A percentile compares a stretch with the other conserved stretches of the same genome.
phyloP scores from a whole-genome alignment of 257 asterid genomes.

The Solanum appendiculatum region DNA sequence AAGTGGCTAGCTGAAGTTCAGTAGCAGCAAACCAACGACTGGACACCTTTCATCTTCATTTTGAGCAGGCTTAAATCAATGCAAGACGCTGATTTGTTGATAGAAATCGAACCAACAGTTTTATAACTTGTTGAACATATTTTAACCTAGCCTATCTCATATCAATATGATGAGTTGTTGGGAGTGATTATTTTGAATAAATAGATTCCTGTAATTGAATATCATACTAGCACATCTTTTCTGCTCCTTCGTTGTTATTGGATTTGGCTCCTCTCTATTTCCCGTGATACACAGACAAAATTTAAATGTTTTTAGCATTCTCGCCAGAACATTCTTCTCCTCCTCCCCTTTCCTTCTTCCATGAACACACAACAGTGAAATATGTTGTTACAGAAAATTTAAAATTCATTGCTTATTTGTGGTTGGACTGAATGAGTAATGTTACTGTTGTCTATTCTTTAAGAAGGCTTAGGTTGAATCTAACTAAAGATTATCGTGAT shows the following conservation, averaged over 20 bases:
- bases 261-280: background rate
- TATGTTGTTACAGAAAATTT: no score
- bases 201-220: background rate
- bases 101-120: background rate
- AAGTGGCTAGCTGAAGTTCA: constrained; percentile 39
- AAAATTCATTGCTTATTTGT: background rate
- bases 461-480: background rate
- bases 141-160: background rate
- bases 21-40: background rate
- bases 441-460: no score
- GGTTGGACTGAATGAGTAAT: background rate
- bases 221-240: background rate
- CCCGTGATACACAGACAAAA: no score
- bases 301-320: background rate
- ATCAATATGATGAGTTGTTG: background rate
- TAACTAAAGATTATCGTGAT: no score
- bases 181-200: background rate
- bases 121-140: background rate
- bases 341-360: background rate
- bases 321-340: background rate
- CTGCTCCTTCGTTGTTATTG: background rate
- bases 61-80: background rate
- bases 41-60: background rate
- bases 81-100: background rate
- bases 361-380: background rate